A percentile compares a stretch with the other conserved stretches of the same genome.
phyloP scores from a whole-genome alignment of 306 rosid species.

The Inga laurina region DNA sequence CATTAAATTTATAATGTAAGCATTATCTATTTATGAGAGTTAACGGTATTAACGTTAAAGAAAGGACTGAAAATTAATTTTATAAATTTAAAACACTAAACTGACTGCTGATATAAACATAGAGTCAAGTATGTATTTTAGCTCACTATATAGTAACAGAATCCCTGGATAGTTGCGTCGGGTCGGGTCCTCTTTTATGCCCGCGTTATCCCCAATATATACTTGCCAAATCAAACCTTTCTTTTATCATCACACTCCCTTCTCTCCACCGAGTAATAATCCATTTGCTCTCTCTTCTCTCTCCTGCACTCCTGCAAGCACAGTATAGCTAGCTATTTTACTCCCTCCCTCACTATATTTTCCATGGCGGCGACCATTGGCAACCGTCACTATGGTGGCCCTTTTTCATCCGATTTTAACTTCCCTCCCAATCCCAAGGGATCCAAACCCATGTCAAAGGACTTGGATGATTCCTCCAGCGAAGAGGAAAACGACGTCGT shows the following conservation, averaged over 20 bases:
- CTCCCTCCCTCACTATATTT: not conserved
- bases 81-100: no score
- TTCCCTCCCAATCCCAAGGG: slow-evolving; percentile 19
- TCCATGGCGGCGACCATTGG: slow-evolving; percentile 64
- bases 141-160: not conserved
- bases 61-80: no score
- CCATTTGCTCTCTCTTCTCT: not conserved
- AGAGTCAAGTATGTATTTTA: no score
- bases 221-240: not conserved
- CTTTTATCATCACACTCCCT: not conserved
- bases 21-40: no score
- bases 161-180: no score
- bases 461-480: slow-evolving; percentile 46
- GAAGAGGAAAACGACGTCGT: slow-evolving; percentile 42
- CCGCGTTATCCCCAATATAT: not conserved
- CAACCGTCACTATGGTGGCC: slow-evolving; percentile 45
- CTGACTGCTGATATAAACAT: no score
- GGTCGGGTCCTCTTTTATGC: not conserved
- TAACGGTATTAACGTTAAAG: no score
- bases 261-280: not conserved
- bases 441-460: not conserved
- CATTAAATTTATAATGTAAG: no score
- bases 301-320: not conserved
- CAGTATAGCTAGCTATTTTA: not conserved
- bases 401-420: slow-evolving; percentile 15